Evolutionary conservation across 768 basidiomycete genomes (phyloP).

Genomic region (Trametes elegans): DNA sequence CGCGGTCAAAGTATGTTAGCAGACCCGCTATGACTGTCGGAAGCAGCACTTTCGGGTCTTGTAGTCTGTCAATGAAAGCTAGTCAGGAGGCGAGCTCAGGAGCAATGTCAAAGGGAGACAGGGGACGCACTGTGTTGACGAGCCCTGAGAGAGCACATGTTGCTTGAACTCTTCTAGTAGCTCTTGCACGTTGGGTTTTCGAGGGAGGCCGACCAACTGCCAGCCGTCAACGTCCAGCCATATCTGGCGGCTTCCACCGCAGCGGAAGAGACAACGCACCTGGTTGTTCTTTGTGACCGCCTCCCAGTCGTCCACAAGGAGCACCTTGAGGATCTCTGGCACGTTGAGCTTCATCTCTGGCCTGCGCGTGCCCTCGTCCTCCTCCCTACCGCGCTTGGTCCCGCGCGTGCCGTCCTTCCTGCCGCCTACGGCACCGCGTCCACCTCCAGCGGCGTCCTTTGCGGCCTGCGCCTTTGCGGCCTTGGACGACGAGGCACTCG

Average conservation of each 20-base stretch:
- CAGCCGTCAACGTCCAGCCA: not conserved
- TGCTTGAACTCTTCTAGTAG: constrained; percentile 77
- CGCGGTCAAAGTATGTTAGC: constrained; percentile 90
- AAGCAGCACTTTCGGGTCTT: constrained; percentile 66
- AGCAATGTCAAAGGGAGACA: not conserved
- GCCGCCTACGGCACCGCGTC: constrained; percentile 22
- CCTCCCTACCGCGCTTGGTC: constrained; percentile 72
- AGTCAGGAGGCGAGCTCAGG: not conserved
- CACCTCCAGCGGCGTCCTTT: constrained; percentile 15
- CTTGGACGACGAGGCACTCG: constrained; percentile 35
- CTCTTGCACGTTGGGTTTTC: constrained; percentile 73
- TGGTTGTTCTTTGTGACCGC: constrained; percentile 92
- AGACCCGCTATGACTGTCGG: constrained; percentile 85
- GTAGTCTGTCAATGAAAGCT: constrained; percentile 42
- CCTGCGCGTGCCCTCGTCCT: constrained; percentile 76
- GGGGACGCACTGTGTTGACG: constrained; percentile 34
- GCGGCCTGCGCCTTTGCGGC: constrained; percentile 22
- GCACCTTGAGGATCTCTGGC: constrained; percentile 85
- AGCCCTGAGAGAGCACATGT: constrained; percentile 47
- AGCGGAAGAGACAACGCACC: constrained; percentile 39
- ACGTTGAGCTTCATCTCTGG: constrained; percentile 90
- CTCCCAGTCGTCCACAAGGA: constrained; percentile 98
- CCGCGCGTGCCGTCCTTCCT: constrained; percentile 63
- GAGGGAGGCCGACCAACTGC: constrained; percentile 82
- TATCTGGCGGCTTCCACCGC: not conserved